Conservation (phyloP, 176 grass and related monocot species). For the Ensete glaucum region DNA sequence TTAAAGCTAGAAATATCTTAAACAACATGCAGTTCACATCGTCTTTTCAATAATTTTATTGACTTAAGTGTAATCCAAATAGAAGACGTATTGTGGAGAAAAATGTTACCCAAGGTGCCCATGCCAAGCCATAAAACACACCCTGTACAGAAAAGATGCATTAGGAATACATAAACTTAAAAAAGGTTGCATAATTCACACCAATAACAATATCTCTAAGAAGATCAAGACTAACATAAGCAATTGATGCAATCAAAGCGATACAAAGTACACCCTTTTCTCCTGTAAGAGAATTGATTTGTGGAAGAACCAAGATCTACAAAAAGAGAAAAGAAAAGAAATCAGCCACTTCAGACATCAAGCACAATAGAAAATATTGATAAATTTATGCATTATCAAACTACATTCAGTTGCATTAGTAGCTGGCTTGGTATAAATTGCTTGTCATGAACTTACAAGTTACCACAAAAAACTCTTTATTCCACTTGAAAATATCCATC, state of each 20-base stretch:
- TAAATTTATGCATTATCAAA: neutral
- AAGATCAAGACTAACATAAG: constrained; percentile 42
- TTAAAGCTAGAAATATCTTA: neutral
- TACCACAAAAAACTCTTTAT: neutral
- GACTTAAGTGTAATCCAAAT: neutral
- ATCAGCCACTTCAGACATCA: neutral
- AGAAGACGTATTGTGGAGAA: neutral
- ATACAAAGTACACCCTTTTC: constrained; percentile 63
- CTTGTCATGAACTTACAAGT: neutral
- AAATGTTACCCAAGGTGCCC: constrained; percentile 70
- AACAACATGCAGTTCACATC: neutral
- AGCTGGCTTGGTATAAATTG: no score
- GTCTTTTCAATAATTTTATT: neutral
- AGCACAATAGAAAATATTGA: neutral
- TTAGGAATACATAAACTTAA: neutral
- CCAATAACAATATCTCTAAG: neutral
- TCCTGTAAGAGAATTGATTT: constrained; percentile 42
- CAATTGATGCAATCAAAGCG: constrained; percentile 47
- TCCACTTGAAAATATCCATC: neutral
- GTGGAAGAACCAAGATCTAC: constrained; percentile 64
- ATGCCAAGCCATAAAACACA: constrained; percentile 64
- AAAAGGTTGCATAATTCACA: neutral
- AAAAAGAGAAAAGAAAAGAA: neutral
- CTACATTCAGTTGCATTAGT: constrained; percentile 2
- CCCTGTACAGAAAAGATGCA: constrained; percentile 29